Percentiles rank a stretch among this genome's conserved stretches.
Evolutionary conservation across 345 rosid species (phyloP).

Genomic region (Angophora floribunda): DNA sequence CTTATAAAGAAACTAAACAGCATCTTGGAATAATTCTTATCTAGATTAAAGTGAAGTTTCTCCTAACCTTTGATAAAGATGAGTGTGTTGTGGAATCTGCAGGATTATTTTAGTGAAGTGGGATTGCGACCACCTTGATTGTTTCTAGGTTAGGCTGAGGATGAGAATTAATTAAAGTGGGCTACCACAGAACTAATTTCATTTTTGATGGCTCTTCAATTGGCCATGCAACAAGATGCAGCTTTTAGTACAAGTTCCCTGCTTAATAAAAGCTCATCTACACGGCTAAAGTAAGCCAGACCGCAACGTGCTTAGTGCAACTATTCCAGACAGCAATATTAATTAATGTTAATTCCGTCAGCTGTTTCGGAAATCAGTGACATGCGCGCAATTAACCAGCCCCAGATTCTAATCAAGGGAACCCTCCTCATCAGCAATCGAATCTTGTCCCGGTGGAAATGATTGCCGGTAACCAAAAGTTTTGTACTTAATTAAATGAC

Average conservation of each 20-base stretch:
- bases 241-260: neutral
- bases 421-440: neutral
- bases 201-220: slow-evolving; percentile 2
- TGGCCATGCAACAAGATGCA: neutral
- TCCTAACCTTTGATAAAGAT: neutral
- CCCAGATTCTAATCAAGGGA: neutral
- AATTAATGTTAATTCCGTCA: neutral
- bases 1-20: neutral
- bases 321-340: neutral
- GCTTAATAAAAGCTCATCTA: neutral
- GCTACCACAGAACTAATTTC: neutral
- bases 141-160: neutral
- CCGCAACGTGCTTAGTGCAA: neutral
- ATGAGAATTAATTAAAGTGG: neutral
- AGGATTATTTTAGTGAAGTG: slow-evolving; percentile 15
- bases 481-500: neutral
- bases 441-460: neutral
- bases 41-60: neutral
- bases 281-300: neutral
- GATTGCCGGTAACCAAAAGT: neutral
- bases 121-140: slow-evolving; percentile 12
- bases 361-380: neutral
- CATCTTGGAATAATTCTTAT: neutral
- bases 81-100: neutral
- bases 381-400: neutral